Conservation (phyloP, 805 yeast species). For the Candida gorgasii region DNA sequence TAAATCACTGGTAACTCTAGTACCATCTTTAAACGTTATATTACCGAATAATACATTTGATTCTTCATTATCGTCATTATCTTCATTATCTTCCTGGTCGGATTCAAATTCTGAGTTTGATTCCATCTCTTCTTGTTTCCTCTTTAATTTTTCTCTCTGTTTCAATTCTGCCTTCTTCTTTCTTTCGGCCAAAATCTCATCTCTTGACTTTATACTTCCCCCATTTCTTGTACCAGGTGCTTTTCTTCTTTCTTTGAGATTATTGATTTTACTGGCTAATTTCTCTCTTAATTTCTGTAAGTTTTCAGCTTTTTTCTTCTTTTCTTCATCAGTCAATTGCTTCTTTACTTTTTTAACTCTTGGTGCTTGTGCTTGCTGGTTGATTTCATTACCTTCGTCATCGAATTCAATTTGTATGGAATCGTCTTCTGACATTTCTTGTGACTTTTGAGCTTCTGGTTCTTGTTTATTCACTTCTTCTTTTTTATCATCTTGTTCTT, state of each 20-base stretch:
- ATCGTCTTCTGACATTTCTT: slow-evolving; percentile 18
- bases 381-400: slow-evolving; percentile 51
- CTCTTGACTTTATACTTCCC: slow-evolving; percentile 86
- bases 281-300: slow-evolving; percentile 73
- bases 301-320: slow-evolving; percentile 51
- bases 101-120: slow-evolving; percentile 33
- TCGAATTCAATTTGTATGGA: slow-evolving; percentile 54
- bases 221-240: slow-evolving; percentile 83
- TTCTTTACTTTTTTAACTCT: slow-evolving; percentile 18
- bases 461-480: slow-evolving; percentile 15
- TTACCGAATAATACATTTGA: slow-evolving; percentile 68
- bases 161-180: slow-evolving; percentile 47
- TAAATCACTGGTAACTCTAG: slow-evolving; percentile 73
- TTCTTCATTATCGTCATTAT: slow-evolving; percentile 32
- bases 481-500: slow-evolving; percentile 13
- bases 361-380: slow-evolving; percentile 7
- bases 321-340: slow-evolving; percentile 48
- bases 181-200: slow-evolving; percentile 71
- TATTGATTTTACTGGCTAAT: slow-evolving; percentile 69
- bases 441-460: slow-evolving; percentile 12
- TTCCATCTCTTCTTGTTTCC: slow-evolving; percentile 46
- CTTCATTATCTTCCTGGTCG: slow-evolving; percentile 29
- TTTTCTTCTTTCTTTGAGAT: slow-evolving; percentile 75
- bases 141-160: slow-evolving; percentile 44
- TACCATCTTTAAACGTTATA: slow-evolving; percentile 80